Evolutionary conservation across 2,329 filamentous ascomycete species (phyloP).

Genomic region (Chaetomium sp.): DNA sequence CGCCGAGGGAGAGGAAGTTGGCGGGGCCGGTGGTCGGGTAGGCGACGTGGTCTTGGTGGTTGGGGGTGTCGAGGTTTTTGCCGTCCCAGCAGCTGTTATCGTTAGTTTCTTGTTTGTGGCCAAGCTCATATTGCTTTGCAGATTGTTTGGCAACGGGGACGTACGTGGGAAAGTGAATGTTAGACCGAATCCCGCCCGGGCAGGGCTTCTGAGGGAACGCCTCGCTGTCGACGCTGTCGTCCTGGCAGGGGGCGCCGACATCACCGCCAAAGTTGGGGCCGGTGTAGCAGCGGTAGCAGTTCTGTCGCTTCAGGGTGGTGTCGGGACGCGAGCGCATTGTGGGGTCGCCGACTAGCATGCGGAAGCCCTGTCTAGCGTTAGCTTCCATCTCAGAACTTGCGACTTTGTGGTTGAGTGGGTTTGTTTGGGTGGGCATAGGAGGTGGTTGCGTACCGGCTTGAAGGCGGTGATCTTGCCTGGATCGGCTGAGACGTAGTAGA

Average conservation of each 20-base stretch:
- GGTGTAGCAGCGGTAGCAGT: constrained; percentile 41
- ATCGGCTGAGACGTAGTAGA: constrained; percentile 41
- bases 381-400: not conserved
- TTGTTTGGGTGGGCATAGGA: not conserved
- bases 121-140: no score
- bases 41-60: constrained; percentile 39
- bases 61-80: constrained; percentile 41
- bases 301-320: constrained; percentile 30
- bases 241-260: constrained; percentile 27
- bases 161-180: constrained; percentile 45
- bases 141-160: no score
- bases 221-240: constrained; percentile 35
- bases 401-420: not conserved
- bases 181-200: constrained; percentile 39
- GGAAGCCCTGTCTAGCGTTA: constrained; percentile 34
- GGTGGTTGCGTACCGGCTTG: constrained; percentile 36
- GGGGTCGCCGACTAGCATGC: constrained; percentile 42
- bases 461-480: constrained; percentile 39
- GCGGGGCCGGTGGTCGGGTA: constrained; percentile 37
- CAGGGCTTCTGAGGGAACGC: constrained; percentile 34
- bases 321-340: constrained; percentile 29
- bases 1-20: constrained; percentile 31
- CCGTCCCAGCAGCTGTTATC: constrained; percentile 42
- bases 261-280: constrained; percentile 42
- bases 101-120: no score